Evolutionary conservation across 2,329 filamentous ascomycete species (phyloP), one percentile per base, ranked within the genome.

Genomic region (Peltaster fructicola): DNA sequence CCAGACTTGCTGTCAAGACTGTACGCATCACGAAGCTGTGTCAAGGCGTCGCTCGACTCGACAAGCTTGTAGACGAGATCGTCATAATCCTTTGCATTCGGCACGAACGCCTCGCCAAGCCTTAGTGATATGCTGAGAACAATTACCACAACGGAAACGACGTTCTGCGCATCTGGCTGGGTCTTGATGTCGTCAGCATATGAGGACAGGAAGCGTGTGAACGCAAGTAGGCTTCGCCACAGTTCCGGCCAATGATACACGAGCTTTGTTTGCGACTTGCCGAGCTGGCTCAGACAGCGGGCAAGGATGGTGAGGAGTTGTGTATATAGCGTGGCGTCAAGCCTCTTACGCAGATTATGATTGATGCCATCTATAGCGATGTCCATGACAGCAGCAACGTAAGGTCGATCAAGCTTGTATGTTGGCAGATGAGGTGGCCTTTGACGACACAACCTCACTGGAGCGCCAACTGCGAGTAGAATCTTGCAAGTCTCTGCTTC

Each of bases 61-160:
- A 95, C 82, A 2, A 95, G 67, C 54, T 98, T 98, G 66, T 98
- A 98, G 55, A 98, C 95, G 0, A 98, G 62, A 44, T 98, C 88
- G 41, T 98, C 88, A 50, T 95, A 95, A 2, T 80, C 73, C 10
- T 77, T 68, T 1, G 82, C 73, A 15, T 78, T 79, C 0, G 85
- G 88, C 6, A 98, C 63, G 52, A 98, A 95, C 3, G 77, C 73
- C 48, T 95, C 88, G 5, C 88, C 88, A 2, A 72, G 69, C 2
- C 79, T 88, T 6, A 98, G 61, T 2, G 80, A 78, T 18, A 93
- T 65, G 1, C 80, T 80, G 18, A 93, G 61, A 5, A 93, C 58
- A 43, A 88, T 82, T 25, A 88, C 73, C 2, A 92, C 65, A 16
- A 73, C 65, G 38, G 77, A 72, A 9, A 90, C 67, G 14, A 95